phyloP scores from a whole-genome alignment of 495 filamentous ascomycete species.

The Talaromyces ruber region DNA sequence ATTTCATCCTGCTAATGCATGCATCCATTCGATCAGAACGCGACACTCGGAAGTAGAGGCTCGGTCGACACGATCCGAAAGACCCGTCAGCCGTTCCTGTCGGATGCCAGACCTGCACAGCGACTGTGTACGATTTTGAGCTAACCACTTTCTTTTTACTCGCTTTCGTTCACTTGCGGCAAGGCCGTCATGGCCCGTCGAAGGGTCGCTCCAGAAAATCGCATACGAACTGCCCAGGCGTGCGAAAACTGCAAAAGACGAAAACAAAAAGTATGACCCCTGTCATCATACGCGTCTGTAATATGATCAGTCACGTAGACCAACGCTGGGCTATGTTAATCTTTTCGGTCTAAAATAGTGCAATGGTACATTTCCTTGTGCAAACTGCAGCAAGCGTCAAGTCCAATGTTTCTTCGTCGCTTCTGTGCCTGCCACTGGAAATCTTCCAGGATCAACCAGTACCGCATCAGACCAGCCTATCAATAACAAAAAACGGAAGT shows the following conservation, averaged over 20 bases:
- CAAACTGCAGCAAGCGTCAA: slow-evolving; percentile 19
- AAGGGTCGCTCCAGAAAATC: slow-evolving; percentile 6
- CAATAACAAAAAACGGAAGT: neutral
- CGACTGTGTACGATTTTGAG: neutral
- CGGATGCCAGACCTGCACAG: neutral
- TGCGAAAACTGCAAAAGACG: slow-evolving; percentile 6
- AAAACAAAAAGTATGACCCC: slow-evolving; percentile 5
- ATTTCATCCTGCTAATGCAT: neutral
- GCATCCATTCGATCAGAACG: neutral
- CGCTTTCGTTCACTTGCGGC: neutral
- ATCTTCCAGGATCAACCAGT: neutral
- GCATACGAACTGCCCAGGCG: slow-evolving; percentile 5
- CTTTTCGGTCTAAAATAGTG: slow-evolving; percentile 10
- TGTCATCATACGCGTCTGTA: neutral
- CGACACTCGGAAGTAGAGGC: neutral
- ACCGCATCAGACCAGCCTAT: neutral
- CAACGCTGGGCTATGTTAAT: neutral
- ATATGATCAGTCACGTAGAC: neutral
- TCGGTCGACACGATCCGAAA: neutral
- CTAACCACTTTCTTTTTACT: neutral
- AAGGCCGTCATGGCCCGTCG: slow-evolving; percentile 5
- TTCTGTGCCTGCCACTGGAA: slow-evolving; percentile 1
- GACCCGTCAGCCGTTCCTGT: neutral
- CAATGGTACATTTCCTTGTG: slow-evolving; percentile 30
- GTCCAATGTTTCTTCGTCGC: slow-evolving; percentile 2